Evolutionary conservation across 148 eudicot species (phyloP).

Genomic region (Rhododendron mucronatum): DNA sequence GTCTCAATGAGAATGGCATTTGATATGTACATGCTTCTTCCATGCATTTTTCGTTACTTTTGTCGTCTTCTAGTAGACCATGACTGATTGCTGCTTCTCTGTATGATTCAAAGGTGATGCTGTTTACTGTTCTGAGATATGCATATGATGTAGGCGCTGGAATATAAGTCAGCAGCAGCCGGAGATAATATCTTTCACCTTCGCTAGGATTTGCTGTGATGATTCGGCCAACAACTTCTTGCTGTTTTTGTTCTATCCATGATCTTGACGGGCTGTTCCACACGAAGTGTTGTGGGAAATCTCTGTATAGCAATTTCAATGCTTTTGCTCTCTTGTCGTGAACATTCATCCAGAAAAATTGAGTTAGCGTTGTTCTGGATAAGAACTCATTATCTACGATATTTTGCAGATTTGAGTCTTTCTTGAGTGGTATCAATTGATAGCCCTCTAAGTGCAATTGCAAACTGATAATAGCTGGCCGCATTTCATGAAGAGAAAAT

Average conservation of each 20-base stretch:
- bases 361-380: background rate
- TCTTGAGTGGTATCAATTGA: background rate
- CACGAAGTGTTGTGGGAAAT: background rate
- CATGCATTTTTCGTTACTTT: background rate
- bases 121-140: background rate
- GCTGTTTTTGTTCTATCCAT: background rate
- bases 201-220: background rate
- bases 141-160: background rate
- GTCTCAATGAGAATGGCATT: background rate
- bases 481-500: background rate
- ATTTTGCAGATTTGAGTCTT: fast-evolving
- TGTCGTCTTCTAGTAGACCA: background rate
- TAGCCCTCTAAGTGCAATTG: background rate
- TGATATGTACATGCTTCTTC: background rate
- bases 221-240: background rate
- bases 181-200: background rate
- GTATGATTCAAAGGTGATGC: background rate
- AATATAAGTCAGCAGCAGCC: background rate
- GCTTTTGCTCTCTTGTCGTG: background rate
- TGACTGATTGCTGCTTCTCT: background rate
- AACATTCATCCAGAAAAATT: background rate
- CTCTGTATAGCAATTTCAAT: background rate
- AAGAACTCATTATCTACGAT: background rate
- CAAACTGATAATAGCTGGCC: background rate
- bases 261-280: background rate